Evolutionary conservation across 257 asterid genomes (phyloP), one percentile per base, ranked within the genome.

Genomic region (Voacanga thouarsii): DNA sequence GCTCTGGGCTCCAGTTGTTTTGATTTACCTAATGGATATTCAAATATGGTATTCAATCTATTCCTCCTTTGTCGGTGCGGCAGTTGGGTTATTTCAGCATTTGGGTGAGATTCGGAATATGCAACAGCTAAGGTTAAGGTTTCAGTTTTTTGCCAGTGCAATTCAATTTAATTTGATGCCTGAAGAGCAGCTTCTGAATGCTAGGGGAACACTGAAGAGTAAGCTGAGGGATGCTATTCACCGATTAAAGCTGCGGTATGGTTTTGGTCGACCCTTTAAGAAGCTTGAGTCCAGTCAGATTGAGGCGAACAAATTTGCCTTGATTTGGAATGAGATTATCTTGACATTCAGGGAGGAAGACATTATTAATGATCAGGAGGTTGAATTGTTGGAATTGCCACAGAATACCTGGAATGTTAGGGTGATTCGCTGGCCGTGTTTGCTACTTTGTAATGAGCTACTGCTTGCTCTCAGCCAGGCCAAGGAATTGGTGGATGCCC

Each of bases 341-440:
- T 82, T 80, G 77, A 87, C 82, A 70, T 96, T 96, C 82, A 88
- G 99, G 86, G 99, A 96, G 89, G 99, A 96, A 83, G 98, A 96
- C 85, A 92, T 96, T 49, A 69, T 96, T 57, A 86, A 84, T 87
- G 97, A 96, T 82, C 93, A 85, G 26, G 99, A 96, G 88, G 95
- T 96, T 77, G 99, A 93, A 87, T 87, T 92, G 74, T 84, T 96
- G 88, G 99, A 93, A 89, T 88, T 96, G 78, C 98, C 98, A 56
- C 96, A 91, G 82, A 91, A 86, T 86, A 89, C 93, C 82, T 96
- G 99, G 99, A 89, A 93, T 53, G 87, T 90, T 45, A 84, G 97
- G 77, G 99, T 96, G 90, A 89, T 96, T 82, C 97, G 93, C 79
- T 96, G 98, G 99, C 99, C 99, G 24, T 93, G 98, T 85, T 86